Percentiles rank a stretch among this genome's conserved stretches.
These are phyloP conservation scores for Trametes cinnabarina DNA, from an alignment of 768 basidiomycete species.

Conservation along the genomic window DNA sequence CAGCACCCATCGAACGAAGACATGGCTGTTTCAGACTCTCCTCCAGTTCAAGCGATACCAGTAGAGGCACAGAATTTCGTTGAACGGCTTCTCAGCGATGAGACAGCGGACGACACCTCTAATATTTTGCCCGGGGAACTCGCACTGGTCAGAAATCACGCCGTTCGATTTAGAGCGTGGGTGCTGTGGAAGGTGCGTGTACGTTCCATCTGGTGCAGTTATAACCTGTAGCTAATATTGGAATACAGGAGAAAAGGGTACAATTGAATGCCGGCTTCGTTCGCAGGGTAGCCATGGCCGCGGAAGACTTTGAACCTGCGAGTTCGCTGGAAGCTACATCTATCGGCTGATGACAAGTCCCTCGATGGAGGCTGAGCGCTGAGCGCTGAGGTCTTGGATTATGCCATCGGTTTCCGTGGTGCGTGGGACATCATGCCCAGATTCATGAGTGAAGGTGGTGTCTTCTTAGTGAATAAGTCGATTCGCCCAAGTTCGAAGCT, in stretches of 20 bases:
- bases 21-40: background rate
- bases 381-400: no score
- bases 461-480: no score
- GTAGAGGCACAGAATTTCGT: background rate
- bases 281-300: background rate
- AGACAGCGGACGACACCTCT: background rate
- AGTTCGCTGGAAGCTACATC: no score
- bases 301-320: background rate
- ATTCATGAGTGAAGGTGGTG: no score
- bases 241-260: background rate
- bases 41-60: background rate
- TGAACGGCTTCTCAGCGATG: background rate
- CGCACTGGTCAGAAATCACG: background rate
- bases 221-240: background rate
- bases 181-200: slow-evolving; percentile 3
- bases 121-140: background rate
- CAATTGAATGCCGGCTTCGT: background rate
- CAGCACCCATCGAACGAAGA: background rate
- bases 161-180: slow-evolving; percentile 2
- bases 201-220: background rate
- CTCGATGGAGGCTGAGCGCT: no score
- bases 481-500: no score
- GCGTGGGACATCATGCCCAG: no score
- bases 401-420: no score
- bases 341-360: no score